These are phyloP conservation scores for Oldenlandia corymbosa DNA, from an alignment of 257 asterid genomes.

Conservation along the genomic window DNA sequence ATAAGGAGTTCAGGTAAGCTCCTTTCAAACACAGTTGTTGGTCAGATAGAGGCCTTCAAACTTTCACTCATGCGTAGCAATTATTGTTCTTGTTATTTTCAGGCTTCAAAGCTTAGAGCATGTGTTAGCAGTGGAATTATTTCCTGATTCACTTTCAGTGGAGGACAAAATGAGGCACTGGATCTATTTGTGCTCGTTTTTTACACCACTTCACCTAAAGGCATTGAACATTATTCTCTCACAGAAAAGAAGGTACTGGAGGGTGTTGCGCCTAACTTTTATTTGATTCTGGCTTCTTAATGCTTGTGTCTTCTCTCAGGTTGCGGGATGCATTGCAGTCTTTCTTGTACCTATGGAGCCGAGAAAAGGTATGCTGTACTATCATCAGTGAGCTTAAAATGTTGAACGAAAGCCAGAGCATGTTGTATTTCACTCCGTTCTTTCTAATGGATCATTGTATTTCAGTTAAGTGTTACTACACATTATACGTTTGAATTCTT, in stretches of 20 bases:
- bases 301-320: conserved; percentile 33
- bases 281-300: conserved; percentile 6
- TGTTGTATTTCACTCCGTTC: neutral
- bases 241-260: conserved; percentile 66
- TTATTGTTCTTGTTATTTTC: no score
- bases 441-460: neutral
- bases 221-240: conserved; percentile 58
- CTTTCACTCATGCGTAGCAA: no score
- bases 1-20: conserved; percentile 70
- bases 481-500: neutral
- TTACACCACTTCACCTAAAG: conserved; percentile 61
- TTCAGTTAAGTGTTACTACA: neutral
- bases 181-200: conserved; percentile 59
- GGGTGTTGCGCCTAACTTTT: conserved; percentile 20
- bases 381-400: neutral
- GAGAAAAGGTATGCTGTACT: conserved; percentile 45
- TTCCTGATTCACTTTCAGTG: conserved; percentile 64
- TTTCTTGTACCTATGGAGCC: conserved; percentile 47
- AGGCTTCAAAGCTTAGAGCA: conserved; percentile 82
- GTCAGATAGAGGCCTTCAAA: neutral
- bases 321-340: conserved; percentile 51
- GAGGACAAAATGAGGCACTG: conserved; percentile 68
- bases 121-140: conserved; percentile 58
- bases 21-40: conserved; percentile 11
- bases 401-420: no score